Evolutionary conservation across 2,329 filamentous ascomycete genomes (phyloP).

Genomic region (Zymoseptoria passerinii): DNA sequence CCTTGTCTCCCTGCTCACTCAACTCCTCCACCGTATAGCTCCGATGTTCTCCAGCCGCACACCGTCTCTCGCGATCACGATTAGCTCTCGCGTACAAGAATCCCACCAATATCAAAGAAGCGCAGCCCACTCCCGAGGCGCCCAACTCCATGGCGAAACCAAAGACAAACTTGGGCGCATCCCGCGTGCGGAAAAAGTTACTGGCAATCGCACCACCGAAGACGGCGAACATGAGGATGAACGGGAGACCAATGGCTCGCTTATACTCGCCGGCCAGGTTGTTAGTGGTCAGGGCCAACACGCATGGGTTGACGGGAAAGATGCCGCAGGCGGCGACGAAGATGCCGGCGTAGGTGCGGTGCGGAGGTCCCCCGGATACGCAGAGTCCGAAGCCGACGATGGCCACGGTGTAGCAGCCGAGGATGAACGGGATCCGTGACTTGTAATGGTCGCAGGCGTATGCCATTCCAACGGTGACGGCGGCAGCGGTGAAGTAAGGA

Average conservation of each 20-base stretch:
- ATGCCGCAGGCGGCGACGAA: conserved; percentile 32
- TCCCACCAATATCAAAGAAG: conserved; percentile 31
- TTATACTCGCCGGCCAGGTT: conserved; percentile 48
- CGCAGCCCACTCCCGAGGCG: conserved; percentile 44
- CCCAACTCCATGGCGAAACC: conserved; percentile 31
- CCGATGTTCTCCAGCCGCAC: conserved; percentile 31
- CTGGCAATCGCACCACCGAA: conserved; percentile 53
- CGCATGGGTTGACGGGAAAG: background rate
- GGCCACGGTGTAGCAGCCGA: conserved; percentile 7
- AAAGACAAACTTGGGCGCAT: conserved; percentile 43
- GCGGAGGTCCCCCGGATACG: conserved; percentile 2
- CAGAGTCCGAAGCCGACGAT: conserved; percentile 3
- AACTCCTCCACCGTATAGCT: conserved; percentile 46
- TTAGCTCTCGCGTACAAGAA: conserved; percentile 53
- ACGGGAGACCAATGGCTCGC: conserved; percentile 40
- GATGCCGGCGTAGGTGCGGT: conserved; percentile 42
- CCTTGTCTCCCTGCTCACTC: conserved; percentile 52
- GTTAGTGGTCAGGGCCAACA: conserved; percentile 25
- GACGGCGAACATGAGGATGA: conserved; percentile 41
- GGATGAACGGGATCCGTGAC: background rate
- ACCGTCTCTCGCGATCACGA: conserved; percentile 40
- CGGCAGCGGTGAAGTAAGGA: conserved; percentile 30
- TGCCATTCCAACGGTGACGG: background rate
- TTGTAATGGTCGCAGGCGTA: background rate
- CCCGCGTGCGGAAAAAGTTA: conserved; percentile 56